Evolutionary conservation across 2,329 filamentous ascomycete genomes (phyloP).

Genomic region (Monosporascus ibericus): DNA sequence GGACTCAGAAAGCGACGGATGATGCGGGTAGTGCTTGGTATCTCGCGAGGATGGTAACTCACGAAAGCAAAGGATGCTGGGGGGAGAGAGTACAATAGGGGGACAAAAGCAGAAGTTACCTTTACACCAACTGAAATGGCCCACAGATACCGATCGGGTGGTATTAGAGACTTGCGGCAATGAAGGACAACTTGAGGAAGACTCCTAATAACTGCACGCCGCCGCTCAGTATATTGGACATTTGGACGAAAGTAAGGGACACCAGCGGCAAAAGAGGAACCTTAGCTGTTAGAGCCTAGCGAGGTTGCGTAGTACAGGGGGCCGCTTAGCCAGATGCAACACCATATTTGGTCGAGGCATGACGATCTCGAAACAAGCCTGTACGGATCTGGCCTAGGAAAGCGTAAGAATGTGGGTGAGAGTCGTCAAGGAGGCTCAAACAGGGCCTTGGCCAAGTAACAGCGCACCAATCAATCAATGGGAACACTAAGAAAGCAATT

Average conservation of each 20-base stretch:
- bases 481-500: too few species aligned
- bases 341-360: background rate
- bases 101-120: background rate
- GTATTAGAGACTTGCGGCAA: background rate
- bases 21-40: background rate
- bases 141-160: background rate
- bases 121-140: background rate
- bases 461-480: too few species aligned
- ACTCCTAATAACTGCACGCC: background rate
- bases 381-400: background rate
- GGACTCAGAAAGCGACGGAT: background rate
- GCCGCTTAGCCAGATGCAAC: background rate
- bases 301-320: background rate
- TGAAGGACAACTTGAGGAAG: background rate
- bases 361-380: constrained; percentile 1
- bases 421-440: background rate
- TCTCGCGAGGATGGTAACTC: background rate
- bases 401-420: background rate
- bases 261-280: background rate
- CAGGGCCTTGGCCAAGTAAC: background rate
- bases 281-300: background rate
- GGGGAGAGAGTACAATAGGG: background rate
- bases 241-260: background rate
- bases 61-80: background rate
- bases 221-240: background rate